Evolutionary conservation across 2,329 filamentous ascomycete species (phyloP), one percentile per base, ranked within the genome.

Genomic region (Septoria linicola): DNA sequence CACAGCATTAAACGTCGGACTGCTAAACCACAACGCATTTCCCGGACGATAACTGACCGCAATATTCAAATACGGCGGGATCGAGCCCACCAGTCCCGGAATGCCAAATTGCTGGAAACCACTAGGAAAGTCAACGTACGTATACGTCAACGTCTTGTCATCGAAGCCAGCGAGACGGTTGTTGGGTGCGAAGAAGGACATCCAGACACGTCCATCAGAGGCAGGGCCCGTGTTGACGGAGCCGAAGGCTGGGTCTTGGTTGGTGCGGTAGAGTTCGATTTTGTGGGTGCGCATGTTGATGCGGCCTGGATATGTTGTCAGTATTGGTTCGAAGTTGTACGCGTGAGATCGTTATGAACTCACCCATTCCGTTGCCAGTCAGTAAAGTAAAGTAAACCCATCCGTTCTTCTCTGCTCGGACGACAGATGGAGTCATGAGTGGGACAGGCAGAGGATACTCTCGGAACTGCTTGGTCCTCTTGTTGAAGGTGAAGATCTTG

Each of bases 331-430:
- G 17, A 8, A 23, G 17, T 4, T n/a, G 25, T 10, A 17, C 3
- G 39, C 7, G 10, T 40, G 16, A 10, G 21, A 27, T n/a, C 6
- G 1, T 13, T 2, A 14, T n/a, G 25, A 13, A 27, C 37, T n/a
- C 8, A 17, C 57, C 57, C 13, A 54, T 44, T 1, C 54, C 57
- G 25, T 56, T 54, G 8, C 54, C 57, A 8, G 41, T 42, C 23
- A 55, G 51, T 1, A 54, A 40, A 13, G 51, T 36, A 16, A 59
- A 58, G 41, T 59, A 59, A 7, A 59, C 49, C 32, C 45, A 55
- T 7, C 49, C 57, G 10, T 55, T 40, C n/a, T 43, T 30, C 27
- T 59, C 49, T 8, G 48, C 54, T 21, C 57, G 49, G 27, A 48
- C 44, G n/a, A 59, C 57, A 4, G 57, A 53, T 6, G 57, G 57